phyloP scores from a whole-genome alignment of 805 yeast genomes.

The Maudiozyma pseudohumilis region DNA sequence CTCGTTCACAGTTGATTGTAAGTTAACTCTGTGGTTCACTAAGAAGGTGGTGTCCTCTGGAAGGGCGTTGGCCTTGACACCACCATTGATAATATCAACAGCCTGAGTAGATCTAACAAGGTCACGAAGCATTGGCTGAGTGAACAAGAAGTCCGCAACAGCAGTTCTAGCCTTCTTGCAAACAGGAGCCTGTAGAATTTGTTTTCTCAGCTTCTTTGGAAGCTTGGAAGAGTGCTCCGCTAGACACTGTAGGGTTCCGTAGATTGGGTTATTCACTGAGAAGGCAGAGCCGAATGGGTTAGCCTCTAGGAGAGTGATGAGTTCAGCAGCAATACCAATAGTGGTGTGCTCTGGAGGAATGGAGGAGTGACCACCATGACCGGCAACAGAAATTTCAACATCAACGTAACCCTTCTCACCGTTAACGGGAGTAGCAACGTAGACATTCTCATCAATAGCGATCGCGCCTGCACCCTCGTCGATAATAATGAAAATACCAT shows the following conservation, averaged over 20 bases:
- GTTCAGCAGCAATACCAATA: slow-evolving; percentile 61
- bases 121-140: slow-evolving; percentile 24
- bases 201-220: slow-evolving; percentile 14
- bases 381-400: slow-evolving; percentile 39
- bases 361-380: slow-evolving; percentile 75
- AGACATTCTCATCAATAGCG: slow-evolving; percentile 34
- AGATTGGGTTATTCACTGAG: slow-evolving; percentile 47
- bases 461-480: slow-evolving; percentile 52
- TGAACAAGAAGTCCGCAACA: slow-evolving; percentile 23
- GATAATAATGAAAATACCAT: slow-evolving; percentile 52
- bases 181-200: slow-evolving; percentile 29
- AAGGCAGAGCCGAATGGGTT: slow-evolving; percentile 36
- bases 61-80: slow-evolving; percentile 65
- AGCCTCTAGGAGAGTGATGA: slow-evolving; percentile 46
- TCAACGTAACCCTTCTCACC: slow-evolving; percentile 57
- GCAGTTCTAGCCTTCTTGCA: slow-evolving; percentile 26
- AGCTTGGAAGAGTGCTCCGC: slow-evolving; percentile 39
- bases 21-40: slow-evolving; percentile 56
- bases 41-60: slow-evolving; percentile 51
- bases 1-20: slow-evolving; percentile 41
- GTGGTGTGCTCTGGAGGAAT: slow-evolving; percentile 75
- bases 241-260: slow-evolving; percentile 46
- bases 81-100: slow-evolving; percentile 57
- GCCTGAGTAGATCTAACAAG: slow-evolving; percentile 57
- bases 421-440: slow-evolving; percentile 45